phyloP scores from a whole-genome alignment of 805 yeast genomes.

The Nakazawaea peltata region DNA sequence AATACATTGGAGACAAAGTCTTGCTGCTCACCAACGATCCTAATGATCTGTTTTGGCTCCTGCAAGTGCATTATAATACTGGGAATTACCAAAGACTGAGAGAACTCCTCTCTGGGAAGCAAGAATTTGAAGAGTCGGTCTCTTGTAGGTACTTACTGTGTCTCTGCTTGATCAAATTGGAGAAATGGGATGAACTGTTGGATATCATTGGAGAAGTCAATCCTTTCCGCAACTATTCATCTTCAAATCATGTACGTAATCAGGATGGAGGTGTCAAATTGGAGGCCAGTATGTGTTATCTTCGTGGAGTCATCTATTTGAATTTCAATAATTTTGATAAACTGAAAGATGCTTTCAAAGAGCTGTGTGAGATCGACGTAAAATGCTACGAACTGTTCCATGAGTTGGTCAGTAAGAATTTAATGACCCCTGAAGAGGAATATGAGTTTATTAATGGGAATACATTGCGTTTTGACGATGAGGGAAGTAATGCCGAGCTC shows the following conservation, averaged over 20 bases:
- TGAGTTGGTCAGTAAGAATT: constrained; percentile 61
- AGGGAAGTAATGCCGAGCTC: constrained; percentile 75
- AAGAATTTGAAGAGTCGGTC: constrained; percentile 48
- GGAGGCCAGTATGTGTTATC: constrained; percentile 79
- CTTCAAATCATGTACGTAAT: constrained; percentile 24
- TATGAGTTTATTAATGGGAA: constrained; percentile 65
- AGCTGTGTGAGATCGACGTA: constrained; percentile 80
- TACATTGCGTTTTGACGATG: constrained; percentile 56
- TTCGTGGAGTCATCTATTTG: constrained; percentile 78
- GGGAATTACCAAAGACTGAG: constrained; percentile 78
- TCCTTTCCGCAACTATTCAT: constrained; percentile 42
- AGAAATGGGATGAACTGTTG: constrained; percentile 81
- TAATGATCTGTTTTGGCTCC: constrained; percentile 93
- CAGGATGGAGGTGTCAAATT: constrained; percentile 80
- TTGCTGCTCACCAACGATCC: constrained; percentile 78
- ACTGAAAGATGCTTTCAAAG: constrained; percentile 82
- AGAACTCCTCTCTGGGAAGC: constrained; percentile 48
- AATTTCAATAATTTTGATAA: constrained; percentile 76
- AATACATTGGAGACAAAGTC: constrained; percentile 86
- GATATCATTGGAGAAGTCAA: constrained; percentile 78
- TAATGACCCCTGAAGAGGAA: constrained; percentile 78
- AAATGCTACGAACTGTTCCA: constrained; percentile 91
- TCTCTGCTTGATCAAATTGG: constrained; percentile 60
- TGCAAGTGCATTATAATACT: constrained; percentile 74
- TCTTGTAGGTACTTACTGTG: constrained; percentile 80